Conservation (phyloP, 2,329 filamentous ascomycete species). For the Aspergillus sclerotialis region DNA sequence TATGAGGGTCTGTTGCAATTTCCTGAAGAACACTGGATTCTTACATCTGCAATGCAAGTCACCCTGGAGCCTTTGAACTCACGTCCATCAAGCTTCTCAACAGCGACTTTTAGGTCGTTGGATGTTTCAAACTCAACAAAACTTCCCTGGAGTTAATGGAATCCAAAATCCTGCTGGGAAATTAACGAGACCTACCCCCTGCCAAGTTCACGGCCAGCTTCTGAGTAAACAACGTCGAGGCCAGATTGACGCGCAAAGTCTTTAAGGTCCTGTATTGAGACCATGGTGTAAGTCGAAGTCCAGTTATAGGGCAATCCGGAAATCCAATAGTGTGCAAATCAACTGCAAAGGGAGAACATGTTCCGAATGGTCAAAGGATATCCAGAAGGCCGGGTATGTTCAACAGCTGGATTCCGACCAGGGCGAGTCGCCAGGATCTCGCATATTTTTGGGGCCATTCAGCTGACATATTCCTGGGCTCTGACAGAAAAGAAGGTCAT, state of each 20-base stretch:
- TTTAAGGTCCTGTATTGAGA: conserved; percentile 93
- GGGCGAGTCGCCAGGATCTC: no score
- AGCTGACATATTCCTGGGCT: neutral
- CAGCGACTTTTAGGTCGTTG: conserved; percentile 78
- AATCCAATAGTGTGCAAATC: conserved; percentile 2
- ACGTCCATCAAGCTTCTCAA: conserved; percentile 87
- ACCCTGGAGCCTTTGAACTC: conserved; percentile 91
- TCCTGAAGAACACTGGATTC: conserved; percentile 24
- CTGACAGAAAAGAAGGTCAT: neutral
- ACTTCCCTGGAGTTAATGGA: conserved; percentile 44
- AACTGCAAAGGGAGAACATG: conserved; percentile 1
- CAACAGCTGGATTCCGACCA: no score
- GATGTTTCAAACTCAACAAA: conserved; percentile 98
- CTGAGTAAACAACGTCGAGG: conserved; percentile 95
- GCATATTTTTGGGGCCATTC: neutral
- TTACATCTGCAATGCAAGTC: conserved; percentile 79
- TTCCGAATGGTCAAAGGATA: no score
- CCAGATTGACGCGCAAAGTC: conserved; percentile 97
- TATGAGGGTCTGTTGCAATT: conserved; percentile 17
- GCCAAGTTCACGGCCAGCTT: conserved; percentile 87
- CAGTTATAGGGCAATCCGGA: conserved; percentile 33
- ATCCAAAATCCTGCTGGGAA: conserved; percentile 11
- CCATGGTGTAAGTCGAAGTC: conserved; percentile 70
- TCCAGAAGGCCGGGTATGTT: no score
- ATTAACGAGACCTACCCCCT: conserved; percentile 63